Base-by-base conservation (phyloP, 176 grass and related monocot genomes). In the Carex pumila region DNA sequence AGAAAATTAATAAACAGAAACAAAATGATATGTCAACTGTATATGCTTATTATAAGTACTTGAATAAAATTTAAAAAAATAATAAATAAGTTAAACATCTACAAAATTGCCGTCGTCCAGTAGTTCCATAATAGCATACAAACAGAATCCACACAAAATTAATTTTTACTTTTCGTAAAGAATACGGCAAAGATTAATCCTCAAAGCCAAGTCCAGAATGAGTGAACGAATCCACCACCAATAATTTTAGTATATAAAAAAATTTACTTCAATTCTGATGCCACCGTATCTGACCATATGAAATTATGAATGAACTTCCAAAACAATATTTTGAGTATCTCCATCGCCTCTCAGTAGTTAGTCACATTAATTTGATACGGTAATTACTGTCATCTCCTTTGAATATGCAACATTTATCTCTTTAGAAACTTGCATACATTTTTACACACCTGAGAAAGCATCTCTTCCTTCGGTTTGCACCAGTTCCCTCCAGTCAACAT, bases 131-230 rank as follows among this genome's bases (percentile, higher is more conserved):
- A 37, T 81, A 81, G 5, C 78, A 81, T 60, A 81, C 31, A 81
- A 81, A 63, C 34, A 81, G 32, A 81, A 81, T 45, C 21, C 79
- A 81, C 54, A 76, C 79, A 81, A 55, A 61, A 61, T 41, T 37
- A 34, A 81, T 25, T 62, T 57, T 21, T 57, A 43, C 18, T 25
- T 63, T 81, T 22, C 3, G 15, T 12, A 61, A 43, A 62, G 10
- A 81, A 34, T 34, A 34, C 1, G 32, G 32, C 1, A 34, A 34
- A 34, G 32, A 34, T 34, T 34, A 34, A 34, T 34, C 32, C 3
- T 34, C 2, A 34, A 34, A 34, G 32, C 32, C 32, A 34, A 34
- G 32, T 34, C 32, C 32, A 34, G 32, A 34, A 41, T 21, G 60
- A 62, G 25, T 62, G 60, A 62, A 39, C 5, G 37, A 39, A 39